These are phyloP conservation scores for Gonium pectorale DNA, from an alignment of 139 green algal species.

Conservation along the genomic window DNA sequence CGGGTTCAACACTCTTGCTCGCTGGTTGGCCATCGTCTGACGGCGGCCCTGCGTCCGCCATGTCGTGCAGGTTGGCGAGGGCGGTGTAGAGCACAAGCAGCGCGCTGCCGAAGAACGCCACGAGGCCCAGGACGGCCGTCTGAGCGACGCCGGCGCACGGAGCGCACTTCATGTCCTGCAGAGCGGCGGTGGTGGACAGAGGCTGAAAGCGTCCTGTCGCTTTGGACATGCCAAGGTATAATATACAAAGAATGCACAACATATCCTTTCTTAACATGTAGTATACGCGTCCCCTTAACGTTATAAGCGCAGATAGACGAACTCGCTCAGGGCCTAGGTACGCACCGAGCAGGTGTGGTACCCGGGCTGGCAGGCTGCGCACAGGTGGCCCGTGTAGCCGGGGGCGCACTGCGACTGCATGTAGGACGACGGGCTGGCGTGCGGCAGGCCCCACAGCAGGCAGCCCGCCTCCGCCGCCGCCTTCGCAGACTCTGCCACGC, in stretches of 20 bases:
- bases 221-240: no score
- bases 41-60: no score
- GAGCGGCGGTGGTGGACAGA: background rate
- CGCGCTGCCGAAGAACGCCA: slow-evolving; percentile 13
- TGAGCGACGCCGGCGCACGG: background rate
- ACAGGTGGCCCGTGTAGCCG: slow-evolving; percentile 46
- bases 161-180: slow-evolving; percentile 13
- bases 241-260: no score
- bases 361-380: slow-evolving; percentile 7
- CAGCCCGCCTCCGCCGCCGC: no score
- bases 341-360: slow-evolving; percentile 9
- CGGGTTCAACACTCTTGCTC: background rate
- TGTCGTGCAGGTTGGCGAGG: background rate
- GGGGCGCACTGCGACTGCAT: slow-evolving; percentile 11
- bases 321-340: no score
- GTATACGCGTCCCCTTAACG: no score
- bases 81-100: slow-evolving; percentile 25
- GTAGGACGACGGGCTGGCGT: background rate
- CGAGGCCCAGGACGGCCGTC: background rate
- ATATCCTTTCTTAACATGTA: no score
- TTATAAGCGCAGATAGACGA: no score
- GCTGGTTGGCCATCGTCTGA: no score
- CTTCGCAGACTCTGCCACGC: no score
- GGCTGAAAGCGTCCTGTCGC: background rate
- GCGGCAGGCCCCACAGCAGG: no score